Percentiles rank a stretch among this genome's conserved stretches.
These are phyloP conservation scores for Phytophthora europaea DNA, from an alignment of 352 stramenopile species.

Conservation along the genomic window DNA sequence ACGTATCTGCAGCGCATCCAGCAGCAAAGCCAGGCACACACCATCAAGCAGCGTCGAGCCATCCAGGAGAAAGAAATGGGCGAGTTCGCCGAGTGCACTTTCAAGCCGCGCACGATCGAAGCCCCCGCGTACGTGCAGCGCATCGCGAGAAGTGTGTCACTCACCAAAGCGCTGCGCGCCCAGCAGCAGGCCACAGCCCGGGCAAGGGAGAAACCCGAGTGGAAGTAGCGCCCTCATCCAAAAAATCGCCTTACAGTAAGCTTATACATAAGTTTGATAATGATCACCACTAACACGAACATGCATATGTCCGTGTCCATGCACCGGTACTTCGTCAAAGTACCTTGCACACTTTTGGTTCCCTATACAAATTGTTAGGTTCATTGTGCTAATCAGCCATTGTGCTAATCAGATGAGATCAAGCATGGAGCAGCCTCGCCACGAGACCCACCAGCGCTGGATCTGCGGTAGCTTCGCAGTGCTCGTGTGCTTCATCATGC, in stretches of 20 bases:
- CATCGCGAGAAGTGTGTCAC: constrained; percentile 80
- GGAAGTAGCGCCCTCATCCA: constrained; percentile 50
- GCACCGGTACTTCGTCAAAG: background rate
- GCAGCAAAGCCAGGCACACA: constrained; percentile 79
- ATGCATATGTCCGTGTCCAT: too few relatives aligned
- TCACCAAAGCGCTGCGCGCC: constrained; percentile 75
- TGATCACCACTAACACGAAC: background rate
- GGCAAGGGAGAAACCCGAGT: constrained; percentile 67
- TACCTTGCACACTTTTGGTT: background rate
- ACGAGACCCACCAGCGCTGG: constrained; percentile 42
- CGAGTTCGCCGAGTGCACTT: constrained; percentile 88
- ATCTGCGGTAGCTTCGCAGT: constrained; percentile 43
- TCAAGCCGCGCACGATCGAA: constrained; percentile 87
- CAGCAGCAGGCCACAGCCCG: constrained; percentile 57
- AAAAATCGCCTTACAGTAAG: too few relatives aligned
- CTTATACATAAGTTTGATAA: too few relatives aligned
- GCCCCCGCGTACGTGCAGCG: constrained; percentile 85
- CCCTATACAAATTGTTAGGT: too few relatives aligned
- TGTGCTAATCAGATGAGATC: background rate
- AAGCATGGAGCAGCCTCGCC: constrained; percentile 34
- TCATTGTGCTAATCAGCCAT: background rate
- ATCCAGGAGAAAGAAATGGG: constrained; percentile 85
- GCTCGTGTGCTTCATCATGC: constrained; percentile 41
- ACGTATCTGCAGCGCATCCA: constrained; percentile 87
- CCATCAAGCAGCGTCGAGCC: constrained; percentile 76